Evolutionary conservation across 1,284 basidiomycete genomes (phyloP), one percentile per base, ranked within the genome.

Genomic region (Xerocomus amazonicus): DNA sequence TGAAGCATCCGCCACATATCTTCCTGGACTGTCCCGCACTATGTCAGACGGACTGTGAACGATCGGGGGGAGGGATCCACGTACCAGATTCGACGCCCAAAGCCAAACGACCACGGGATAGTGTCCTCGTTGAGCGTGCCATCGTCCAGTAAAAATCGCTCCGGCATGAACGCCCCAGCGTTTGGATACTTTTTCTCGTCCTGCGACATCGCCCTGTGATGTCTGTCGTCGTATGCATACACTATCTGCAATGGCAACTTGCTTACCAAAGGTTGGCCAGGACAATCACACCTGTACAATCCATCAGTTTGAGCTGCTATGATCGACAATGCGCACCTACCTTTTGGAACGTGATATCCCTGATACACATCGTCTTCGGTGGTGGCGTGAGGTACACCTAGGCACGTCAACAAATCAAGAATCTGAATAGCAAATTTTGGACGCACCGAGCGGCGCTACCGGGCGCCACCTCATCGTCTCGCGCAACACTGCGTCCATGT

Each of bases 401-500:
- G 9, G 6, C 4, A 31, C 4, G 2, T 43, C 27, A 43, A 28
- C 0, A 2, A 7, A n/a, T 31, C 9, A 12, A 7, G 7, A 14
- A 34, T 32, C 3, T 6, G 14, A 34, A 4, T 13, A 6, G 23
- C 12, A 13, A 19, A 29, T 13, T 23, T 23, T 7, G n/a, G 50
- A 39, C 52, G 9, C n/a, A 63, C 63, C 52, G 1, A 62, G 6
- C 3, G 56, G 54, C 3, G 28, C n/a, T 4, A 56, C 58, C 3
- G 60, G 61, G 17, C 23, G 32, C 43, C 43, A 44, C 33, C 43
- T 44, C 43, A 44, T 35, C 26, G 43, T 68, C 56, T 78, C 76
- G 29, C 70, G 68, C 14, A 76, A 47, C 2, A 74, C 43, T 0
- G 68, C 69, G 17, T 64, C 61, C 8, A 74, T 53, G 41, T 73